phyloP scores from a whole-genome alignment of 75 land plant genomes.

The Ceratopteris richardii region DNA sequence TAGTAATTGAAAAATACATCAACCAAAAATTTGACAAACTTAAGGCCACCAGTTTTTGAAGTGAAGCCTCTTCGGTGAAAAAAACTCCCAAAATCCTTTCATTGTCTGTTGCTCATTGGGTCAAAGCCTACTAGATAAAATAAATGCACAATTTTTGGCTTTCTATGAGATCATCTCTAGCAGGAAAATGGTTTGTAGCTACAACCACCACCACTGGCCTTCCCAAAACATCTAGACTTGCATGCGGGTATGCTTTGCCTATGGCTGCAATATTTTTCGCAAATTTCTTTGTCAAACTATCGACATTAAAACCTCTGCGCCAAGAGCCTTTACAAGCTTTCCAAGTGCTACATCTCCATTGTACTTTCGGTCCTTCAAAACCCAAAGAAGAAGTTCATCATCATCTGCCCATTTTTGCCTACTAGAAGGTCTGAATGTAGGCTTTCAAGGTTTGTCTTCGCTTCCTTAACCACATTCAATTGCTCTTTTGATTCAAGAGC shows the following conservation, averaged over 20 bases:
- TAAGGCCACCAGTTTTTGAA: slow-evolving; percentile 56
- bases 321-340: slow-evolving; percentile 81
- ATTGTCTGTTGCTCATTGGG: slow-evolving; percentile 60
- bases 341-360: slow-evolving; percentile 53
- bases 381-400: slow-evolving; percentile 85
- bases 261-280: slow-evolving; percentile 46
- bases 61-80: slow-evolving; percentile 84
- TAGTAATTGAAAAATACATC: slow-evolving; percentile 91
- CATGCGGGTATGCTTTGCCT: slow-evolving; percentile 83
- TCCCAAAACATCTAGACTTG: slow-evolving; percentile 54
- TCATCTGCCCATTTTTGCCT: slow-evolving; percentile 85
- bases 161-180: slow-evolving; percentile 40
- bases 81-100: slow-evolving; percentile 75
- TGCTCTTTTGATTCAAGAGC: too few relatives aligned
- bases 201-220: slow-evolving; percentile 90
- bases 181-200: slow-evolving; percentile 83
- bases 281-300: slow-evolving; percentile 50
- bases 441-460: slow-evolving; percentile 55
- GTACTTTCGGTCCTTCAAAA: slow-evolving; percentile 79
- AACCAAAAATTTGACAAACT: slow-evolving; percentile 82
- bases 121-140: slow-evolving; percentile 71
- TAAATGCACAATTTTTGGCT: slow-evolving; percentile 79
- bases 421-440: slow-evolving; percentile 45
- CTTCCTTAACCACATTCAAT: slow-evolving; percentile 59
- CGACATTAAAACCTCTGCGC: slow-evolving; percentile 89